phyloP scores from a whole-genome alignment of 108 stramenopile genomes.

The Discostella stelligeroides region DNA sequence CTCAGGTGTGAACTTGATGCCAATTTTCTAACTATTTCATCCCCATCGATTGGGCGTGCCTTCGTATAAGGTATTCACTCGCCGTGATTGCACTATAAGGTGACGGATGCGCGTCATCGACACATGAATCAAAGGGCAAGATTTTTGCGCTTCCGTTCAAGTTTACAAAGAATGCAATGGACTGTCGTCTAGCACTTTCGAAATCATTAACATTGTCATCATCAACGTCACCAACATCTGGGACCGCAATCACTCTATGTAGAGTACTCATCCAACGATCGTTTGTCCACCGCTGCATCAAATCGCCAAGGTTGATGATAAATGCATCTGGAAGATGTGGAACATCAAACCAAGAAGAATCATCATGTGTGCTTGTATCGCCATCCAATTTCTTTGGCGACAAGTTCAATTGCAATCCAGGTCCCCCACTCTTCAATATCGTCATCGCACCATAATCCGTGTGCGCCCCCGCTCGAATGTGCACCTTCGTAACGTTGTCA shows the following conservation, averaged over 20 bases:
- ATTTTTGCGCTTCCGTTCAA: conserved; percentile 69
- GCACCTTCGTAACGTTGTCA: not conserved
- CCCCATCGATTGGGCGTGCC: conserved; percentile 42
- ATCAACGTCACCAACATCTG: conserved; percentile 1
- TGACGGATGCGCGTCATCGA: conserved; percentile 22
- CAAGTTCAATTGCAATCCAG: conserved; percentile 64
- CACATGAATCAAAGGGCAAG: conserved; percentile 53
- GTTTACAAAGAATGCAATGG: conserved; percentile 87
- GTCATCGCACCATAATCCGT: conserved; percentile 91
- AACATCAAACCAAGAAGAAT: conserved; percentile 64
- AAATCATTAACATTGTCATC: not conserved
- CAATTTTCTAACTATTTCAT: not conserved
- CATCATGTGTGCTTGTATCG: conserved; percentile 2
- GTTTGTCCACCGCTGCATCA: conserved; percentile 92
- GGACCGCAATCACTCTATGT: conserved; percentile 71
- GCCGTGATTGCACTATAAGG: conserved; percentile 65
- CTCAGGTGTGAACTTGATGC: no score
- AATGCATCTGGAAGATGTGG: conserved; percentile 64
- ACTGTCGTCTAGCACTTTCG: conserved; percentile 57
- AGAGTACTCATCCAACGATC: conserved; percentile 69
- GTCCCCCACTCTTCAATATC: conserved; percentile 69
- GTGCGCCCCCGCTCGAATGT: conserved; percentile 73
- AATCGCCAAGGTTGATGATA: conserved; percentile 89
- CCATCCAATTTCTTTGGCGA: conserved; percentile 20
- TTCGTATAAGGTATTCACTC: conserved; percentile 59